Percentiles rank a stretch among this genome's conserved stretches.
phyloP scores from a whole-genome alignment of 345 rosid genomes.

The Corchorus capsularis region DNA sequence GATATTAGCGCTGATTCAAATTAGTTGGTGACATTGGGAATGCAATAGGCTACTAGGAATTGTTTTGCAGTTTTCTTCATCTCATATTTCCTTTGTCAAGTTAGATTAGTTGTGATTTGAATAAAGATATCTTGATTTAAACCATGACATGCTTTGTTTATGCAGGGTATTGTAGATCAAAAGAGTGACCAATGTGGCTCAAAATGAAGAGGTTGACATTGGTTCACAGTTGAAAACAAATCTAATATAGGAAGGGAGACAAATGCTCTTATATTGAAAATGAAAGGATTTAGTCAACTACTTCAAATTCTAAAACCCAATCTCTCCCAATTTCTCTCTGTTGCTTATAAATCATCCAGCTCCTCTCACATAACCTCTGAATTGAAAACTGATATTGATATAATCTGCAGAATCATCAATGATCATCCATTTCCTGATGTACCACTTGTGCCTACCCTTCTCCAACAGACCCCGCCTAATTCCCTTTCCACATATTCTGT shows the following conservation, averaged over 20 bases:
- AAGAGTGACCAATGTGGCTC: not conserved
- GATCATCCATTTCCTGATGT: slow-evolving; percentile 72
- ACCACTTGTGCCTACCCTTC: slow-evolving; percentile 55
- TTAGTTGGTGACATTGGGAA: not conserved
- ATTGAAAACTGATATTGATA: slow-evolving; percentile 42
- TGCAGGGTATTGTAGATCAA: not conserved
- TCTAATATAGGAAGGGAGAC: not conserved
- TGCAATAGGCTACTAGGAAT: not conserved
- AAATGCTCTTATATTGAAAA: slow-evolving; percentile 7
- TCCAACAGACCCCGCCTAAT: slow-evolving; percentile 36
- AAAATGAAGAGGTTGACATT: not conserved
- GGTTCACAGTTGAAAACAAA: not conserved
- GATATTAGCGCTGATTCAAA: not conserved
- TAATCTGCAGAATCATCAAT: slow-evolving; percentile 60
- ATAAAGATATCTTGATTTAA: not conserved
- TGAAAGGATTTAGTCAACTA: slow-evolving; percentile 5
- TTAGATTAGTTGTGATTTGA: not conserved
- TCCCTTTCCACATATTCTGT: slow-evolving; percentile 45
- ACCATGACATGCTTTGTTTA: not conserved
- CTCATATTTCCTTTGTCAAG: not conserved
- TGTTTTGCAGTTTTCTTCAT: not conserved
- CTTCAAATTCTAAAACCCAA: slow-evolving; percentile 2
- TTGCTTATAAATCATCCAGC: slow-evolving; percentile 17
- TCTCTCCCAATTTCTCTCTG: slow-evolving; percentile 15
- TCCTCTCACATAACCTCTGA: not conserved